These are phyloP conservation scores for Simmondsia chinensis DNA, from an alignment of 148 eudicot genomes.

Conservation along the genomic window DNA sequence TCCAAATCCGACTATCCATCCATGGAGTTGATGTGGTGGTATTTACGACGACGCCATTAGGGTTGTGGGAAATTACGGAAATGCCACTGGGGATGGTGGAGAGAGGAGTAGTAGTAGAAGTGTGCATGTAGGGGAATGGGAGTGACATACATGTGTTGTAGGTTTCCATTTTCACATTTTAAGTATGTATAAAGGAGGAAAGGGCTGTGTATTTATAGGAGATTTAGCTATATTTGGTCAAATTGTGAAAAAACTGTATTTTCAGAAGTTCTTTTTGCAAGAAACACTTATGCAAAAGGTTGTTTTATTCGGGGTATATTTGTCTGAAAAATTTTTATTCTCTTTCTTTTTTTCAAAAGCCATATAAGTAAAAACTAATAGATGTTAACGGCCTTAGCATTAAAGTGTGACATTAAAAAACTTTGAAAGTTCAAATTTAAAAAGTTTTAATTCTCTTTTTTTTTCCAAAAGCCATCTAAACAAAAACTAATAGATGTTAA, in stretches of 20 bases:
- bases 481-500: too few relatives aligned
- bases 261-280: neutral
- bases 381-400: too few relatives aligned
- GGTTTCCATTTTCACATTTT: slow-evolving; percentile 55
- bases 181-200: neutral
- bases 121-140: slow-evolving; percentile 32
- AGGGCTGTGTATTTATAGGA: neutral
- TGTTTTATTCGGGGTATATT: too few relatives aligned
- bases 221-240: slow-evolving; percentile 12
- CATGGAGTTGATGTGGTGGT: slow-evolving; percentile 20
- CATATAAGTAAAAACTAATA: too few relatives aligned
- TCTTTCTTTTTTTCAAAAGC: too few relatives aligned
- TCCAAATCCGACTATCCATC: slow-evolving; percentile 86
- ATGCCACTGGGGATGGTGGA: neutral
- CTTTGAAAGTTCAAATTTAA: too few relatives aligned
- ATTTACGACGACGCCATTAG: neutral
- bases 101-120: slow-evolving; percentile 4
- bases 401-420: too few relatives aligned
- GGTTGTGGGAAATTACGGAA: neutral
- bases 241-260: too few relatives aligned
- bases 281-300: too few relatives aligned
- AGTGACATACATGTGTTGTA: slow-evolving; percentile 29
- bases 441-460: too few relatives aligned
- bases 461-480: too few relatives aligned
- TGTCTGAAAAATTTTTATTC: too few relatives aligned